Evolutionary conservation across 2,329 filamentous ascomycete species (phyloP).

Genomic region (Colletotrichum paranaense): DNA sequence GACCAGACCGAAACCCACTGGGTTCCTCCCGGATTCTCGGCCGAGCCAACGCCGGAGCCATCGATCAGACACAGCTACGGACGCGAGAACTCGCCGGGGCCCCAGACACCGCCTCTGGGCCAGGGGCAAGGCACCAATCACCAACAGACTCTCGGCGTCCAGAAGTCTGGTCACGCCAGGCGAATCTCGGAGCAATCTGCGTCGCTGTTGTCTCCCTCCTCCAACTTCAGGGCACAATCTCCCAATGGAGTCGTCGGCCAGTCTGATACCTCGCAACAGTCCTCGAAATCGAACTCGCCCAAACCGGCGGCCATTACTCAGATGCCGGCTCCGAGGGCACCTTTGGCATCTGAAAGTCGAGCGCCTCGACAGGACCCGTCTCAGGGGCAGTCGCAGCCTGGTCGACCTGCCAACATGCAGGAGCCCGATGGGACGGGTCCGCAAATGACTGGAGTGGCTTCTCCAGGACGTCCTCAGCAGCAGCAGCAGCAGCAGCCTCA

Average conservation of each 20-base stretch:
- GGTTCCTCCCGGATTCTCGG: neutral
- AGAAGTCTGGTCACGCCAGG: neutral
- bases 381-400: neutral
- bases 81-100: neutral
- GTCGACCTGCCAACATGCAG: neutral
- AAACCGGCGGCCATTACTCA: neutral
- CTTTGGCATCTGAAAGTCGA: neutral
- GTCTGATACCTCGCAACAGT: slow-evolving; percentile 1
- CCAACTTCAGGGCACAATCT: slow-evolving; percentile 7
- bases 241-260: neutral
- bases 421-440: neutral
- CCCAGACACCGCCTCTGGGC: neutral
- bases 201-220: neutral
- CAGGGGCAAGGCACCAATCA: neutral
- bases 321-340: neutral
- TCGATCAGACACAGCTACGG: neutral
- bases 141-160: slow-evolving; percentile 7
- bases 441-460: neutral
- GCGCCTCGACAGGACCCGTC: neutral
- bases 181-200: slow-evolving; percentile 3
- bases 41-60: neutral
- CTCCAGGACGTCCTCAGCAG: neutral
- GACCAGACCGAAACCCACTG: neutral
- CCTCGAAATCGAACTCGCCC: slow-evolving; percentile 11
- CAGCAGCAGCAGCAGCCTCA: neutral